Evolutionary conservation across 1,284 basidiomycete species (phyloP), one percentile per base, ranked within the genome.

Genomic region (Trametes hirsuta): DNA sequence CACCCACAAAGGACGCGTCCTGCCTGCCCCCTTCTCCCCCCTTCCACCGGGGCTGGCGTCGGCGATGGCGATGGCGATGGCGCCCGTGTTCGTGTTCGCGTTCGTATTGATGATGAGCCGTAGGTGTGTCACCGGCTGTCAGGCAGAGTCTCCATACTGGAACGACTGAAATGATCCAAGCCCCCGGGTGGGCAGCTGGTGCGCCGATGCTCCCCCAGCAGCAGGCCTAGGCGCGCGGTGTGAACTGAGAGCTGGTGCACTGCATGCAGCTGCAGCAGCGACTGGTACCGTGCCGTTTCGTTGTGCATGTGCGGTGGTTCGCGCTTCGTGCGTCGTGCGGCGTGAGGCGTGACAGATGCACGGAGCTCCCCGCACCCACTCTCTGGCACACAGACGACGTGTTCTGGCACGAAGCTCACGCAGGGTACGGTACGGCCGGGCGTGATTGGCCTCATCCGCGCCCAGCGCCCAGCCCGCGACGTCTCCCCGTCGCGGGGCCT

Each of bases 1-100:
- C 44, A 58, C 55, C 51, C 62, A 49, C 61, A 53, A 48, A 40
- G 49, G 49, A 45, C 57, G 51, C 50, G 34, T 22, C 30, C 30
- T 18, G 18, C 18, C 18, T 18, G 18, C 18, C 18, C 18, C 18
- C 18, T 18, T n/a, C n/a, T n/a, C n/a, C 18, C 18, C 18, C 18
- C 18, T 18, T 30, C 30, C 30, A 18, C 18, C 18, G 18, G 30
- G 30, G 30, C 30, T 30, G 30, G 30, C 30, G 30, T 30, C 30
- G 30, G 30, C 30, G 30, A 8, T 30, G 30, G 30, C 30, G 30
- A 30, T 30, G 30, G 30, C 30, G 30, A 30, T 30, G 30, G 18
- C 18, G 18, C 18, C 18, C 18, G 18, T 18, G 18, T 18, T 18
- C 18, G 18, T 18, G 18, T 18, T 18, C 18, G 18, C 18, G 1